Evolutionary conservation across 2,329 filamentous ascomycete genomes (phyloP).

Genomic region (Talaromyces verruculosus): DNA sequence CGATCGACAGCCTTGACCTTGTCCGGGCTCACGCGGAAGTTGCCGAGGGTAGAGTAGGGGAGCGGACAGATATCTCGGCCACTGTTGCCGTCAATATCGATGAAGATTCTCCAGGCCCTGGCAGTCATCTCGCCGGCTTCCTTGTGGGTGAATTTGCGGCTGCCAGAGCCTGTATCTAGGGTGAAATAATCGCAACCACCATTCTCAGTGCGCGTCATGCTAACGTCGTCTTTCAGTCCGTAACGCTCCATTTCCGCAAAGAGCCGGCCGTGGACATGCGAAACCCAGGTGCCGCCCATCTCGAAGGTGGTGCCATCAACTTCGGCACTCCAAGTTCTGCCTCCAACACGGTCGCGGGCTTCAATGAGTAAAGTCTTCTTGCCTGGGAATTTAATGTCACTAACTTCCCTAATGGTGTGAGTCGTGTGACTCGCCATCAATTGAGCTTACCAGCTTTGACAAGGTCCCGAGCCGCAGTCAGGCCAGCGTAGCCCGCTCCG

Average conservation of each 20-base stretch:
- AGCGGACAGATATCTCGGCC: conserved; percentile 16
- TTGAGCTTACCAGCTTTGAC: conserved; percentile 24
- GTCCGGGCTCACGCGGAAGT: not conserved
- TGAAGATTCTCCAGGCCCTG: conserved; percentile 8
- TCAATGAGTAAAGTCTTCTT: conserved; percentile 45
- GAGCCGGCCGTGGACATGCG: conserved; percentile 44
- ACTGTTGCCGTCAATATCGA: conserved; percentile 14
- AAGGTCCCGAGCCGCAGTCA: conserved; percentile 34
- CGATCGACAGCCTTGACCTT: conserved; percentile 7
- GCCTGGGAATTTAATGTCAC: conserved; percentile 25
- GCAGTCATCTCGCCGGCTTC: conserved; percentile 10
- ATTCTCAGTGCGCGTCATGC: conserved; percentile 22
- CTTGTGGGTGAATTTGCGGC: conserved; percentile 12
- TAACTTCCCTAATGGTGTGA: not conserved
- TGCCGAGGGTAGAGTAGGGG: conserved; percentile 5
- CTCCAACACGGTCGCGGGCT: conserved; percentile 51
- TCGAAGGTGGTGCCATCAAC: conserved; percentile 45
- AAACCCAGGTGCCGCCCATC: conserved; percentile 52
- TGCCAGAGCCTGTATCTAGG: conserved; percentile 15
- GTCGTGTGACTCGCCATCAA: not conserved
- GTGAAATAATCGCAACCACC: conserved; percentile 23
- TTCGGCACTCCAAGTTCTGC: conserved; percentile 47
- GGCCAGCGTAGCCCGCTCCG: conserved; percentile 34
- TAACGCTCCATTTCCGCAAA: conserved; percentile 48
- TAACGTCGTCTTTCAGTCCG: conserved; percentile 41